A percentile compares a stretch with the other conserved stretches of the same genome.
Evolutionary conservation across 139 green algal genomes (phyloP).

Genomic region (Klebsormidium nitens): DNA sequence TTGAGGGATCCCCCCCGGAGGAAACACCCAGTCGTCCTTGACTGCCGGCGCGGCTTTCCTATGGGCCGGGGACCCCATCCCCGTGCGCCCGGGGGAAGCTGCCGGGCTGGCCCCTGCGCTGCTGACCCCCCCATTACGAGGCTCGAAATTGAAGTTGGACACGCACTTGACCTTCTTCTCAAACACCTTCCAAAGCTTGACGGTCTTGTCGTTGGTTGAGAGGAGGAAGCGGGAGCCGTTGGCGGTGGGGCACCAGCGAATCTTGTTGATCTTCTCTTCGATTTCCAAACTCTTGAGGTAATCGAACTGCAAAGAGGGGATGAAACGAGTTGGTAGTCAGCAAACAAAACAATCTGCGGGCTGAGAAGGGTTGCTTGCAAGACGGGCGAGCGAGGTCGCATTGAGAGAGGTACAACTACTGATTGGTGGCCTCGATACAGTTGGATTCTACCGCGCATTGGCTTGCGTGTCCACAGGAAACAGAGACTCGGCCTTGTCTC

Average conservation of each 20-base stretch:
- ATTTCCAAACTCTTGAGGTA: slow-evolving; percentile 99
- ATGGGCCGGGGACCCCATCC: too few relatives aligned
- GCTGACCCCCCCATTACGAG: neutral
- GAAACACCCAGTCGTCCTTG: neutral
- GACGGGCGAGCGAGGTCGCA: too few relatives aligned
- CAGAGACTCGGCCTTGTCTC: too few relatives aligned
- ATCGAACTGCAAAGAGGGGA: slow-evolving; percentile 69
- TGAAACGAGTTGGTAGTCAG: too few relatives aligned
- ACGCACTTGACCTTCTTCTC: slow-evolving; percentile 76
- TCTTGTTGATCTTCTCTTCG: slow-evolving; percentile 99
- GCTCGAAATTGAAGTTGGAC: slow-evolving; percentile 72
- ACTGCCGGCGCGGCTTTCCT: neutral
- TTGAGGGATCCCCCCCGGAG: slow-evolving; percentile 12
- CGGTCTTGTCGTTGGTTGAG: slow-evolving; percentile 84
- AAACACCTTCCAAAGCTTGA: slow-evolving; percentile 94
- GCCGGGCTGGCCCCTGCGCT: neutral
- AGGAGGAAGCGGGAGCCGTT: slow-evolving; percentile 44
- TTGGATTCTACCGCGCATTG: too few relatives aligned
- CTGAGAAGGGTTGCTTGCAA: too few relatives aligned
- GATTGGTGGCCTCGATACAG: too few relatives aligned
- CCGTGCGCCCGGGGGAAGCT: neutral
- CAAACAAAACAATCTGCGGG: too few relatives aligned
- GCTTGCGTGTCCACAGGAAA: too few relatives aligned
- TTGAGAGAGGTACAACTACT: too few relatives aligned
- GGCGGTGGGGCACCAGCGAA: slow-evolving; percentile 68